These are phyloP conservation scores for Rhodotorula sphaerocarpa DNA, from an alignment of 768 basidiomycete species.

Conservation along the genomic window DNA sequence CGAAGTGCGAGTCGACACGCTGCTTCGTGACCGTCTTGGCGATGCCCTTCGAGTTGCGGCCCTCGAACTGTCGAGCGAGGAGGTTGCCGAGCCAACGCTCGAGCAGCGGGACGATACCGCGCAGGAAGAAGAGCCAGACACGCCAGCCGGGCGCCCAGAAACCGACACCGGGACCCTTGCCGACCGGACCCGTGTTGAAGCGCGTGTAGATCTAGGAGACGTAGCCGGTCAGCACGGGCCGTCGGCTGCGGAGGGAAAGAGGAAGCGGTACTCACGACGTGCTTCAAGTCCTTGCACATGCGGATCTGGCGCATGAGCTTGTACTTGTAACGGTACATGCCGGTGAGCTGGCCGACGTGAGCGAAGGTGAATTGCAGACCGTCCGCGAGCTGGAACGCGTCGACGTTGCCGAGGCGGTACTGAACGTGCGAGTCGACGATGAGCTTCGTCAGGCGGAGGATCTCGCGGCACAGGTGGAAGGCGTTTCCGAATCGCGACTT, in stretches of 20 bases:
- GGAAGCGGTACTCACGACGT: conserved; percentile 49
- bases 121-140: conserved; percentile 99
- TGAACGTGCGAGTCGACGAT: conserved; percentile 99
- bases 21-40: conserved; percentile 99
- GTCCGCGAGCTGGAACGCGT: conserved; percentile 97
- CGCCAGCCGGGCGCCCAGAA: conserved; percentile 99
- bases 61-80: conserved; percentile 96
- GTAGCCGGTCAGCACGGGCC: neutral
- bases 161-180: conserved; percentile 96
- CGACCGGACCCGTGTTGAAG: conserved; percentile 99
- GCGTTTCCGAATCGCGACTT: conserved; percentile 99
- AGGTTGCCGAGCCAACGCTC: conserved; percentile 98
- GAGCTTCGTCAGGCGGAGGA: conserved; percentile 91
- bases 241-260: neutral
- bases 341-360: conserved; percentile 94
- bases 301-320: conserved; percentile 99
- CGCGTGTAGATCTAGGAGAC: conserved; percentile 69
- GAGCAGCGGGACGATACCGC: conserved; percentile 92
- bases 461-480: conserved; percentile 95
- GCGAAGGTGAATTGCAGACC: conserved; percentile 96
- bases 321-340: conserved; percentile 99
- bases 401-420: conserved; percentile 94
- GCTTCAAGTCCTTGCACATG: conserved; percentile 98
- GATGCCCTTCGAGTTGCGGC: conserved; percentile 63
- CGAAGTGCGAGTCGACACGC: conserved; percentile 96